Evolutionary conservation across 495 filamentous ascomycete genomes (phyloP), one percentile per base, ranked within the genome.

Genomic region (Evansstolkia leycettana): DNA sequence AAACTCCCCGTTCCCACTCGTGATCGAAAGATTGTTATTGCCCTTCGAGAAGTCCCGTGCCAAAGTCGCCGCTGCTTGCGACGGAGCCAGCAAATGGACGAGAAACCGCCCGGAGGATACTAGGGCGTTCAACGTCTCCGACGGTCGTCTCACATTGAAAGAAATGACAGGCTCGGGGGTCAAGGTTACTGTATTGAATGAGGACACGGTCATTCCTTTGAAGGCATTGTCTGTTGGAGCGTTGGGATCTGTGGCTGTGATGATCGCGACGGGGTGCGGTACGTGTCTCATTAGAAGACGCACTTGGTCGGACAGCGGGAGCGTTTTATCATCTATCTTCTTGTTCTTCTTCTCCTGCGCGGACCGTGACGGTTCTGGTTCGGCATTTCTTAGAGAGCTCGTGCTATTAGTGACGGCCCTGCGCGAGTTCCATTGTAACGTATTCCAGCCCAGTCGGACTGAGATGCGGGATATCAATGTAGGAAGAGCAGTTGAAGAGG

Each of bases 141-240:
- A 84, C 7, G 84, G 83, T 5, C 69, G 59, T 15, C 68, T 69
- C 39, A 93, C 69, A 46, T 93, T 93, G 70, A 93, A 88, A 23
- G 77, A 78, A 24, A 90, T 68, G 17, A 80, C 64, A 0, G 85
- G 83, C 3, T 59, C 45, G 0, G 84, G 84, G 9, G 48, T 38
- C 1, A 90, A 62, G 0, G 78, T 71, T 16, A 93, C 70, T 0
- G 82, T 84, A 13, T 72, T 86, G 62, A 93, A 81, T 9, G 82
- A 87, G 13, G 85, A 92, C 43, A 89, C 76, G 16, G 83, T 86
- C 65, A 90, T 80, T 34, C 74, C 85, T 16, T 69, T 64, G 35
- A 59, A 54, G 20, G 52, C 47, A 33, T 47, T 41, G 18, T 52
- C 38, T 28, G 41, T 17, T 12, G 35, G 34, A 14, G 45, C 47